Conservation (phyloP, 257 asterid genomes). For the Ilex aquifolium region DNA sequence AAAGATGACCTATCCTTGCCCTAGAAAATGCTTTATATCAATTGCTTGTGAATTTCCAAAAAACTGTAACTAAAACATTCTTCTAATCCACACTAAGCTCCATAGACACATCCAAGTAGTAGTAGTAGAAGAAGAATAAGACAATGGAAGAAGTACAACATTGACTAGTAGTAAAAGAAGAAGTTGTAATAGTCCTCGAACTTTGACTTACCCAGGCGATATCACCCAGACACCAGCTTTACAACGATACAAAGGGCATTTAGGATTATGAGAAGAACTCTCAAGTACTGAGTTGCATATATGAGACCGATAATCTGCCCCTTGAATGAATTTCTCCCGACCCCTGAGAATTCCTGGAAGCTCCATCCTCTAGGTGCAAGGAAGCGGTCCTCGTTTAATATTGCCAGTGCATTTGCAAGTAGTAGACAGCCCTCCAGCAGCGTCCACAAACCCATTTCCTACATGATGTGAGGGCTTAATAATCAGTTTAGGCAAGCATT, state of each 20-base stretch:
- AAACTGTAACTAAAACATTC: too few species aligned
- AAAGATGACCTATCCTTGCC: too few species aligned
- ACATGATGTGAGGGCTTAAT: too few species aligned
- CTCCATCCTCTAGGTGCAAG: slow-evolving; percentile 96
- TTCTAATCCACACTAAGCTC: too few species aligned
- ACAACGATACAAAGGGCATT: slow-evolving; percentile 72
- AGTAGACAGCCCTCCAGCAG: slow-evolving; percentile 20
- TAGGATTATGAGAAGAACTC: slow-evolving; percentile 75
- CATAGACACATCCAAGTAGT: too few species aligned
- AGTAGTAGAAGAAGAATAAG: too few species aligned
- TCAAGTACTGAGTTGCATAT: slow-evolving; percentile 75
- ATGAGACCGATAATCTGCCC: slow-evolving; percentile 90
- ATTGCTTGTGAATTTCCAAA: too few species aligned
- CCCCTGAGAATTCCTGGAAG: slow-evolving; percentile 88
- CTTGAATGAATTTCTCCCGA: slow-evolving; percentile 73
- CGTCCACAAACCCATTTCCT: slow-evolving; percentile 16
- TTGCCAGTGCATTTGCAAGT: slow-evolving; percentile 26
- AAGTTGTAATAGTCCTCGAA: slow-evolving; percentile 1
- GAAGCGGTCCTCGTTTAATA: slow-evolving; percentile 87
- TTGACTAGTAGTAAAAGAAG: too few species aligned
- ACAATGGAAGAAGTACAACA: too few species aligned
- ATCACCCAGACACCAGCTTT: slow-evolving; percentile 82
- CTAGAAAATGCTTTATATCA: too few species aligned
- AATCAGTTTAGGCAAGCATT: too few species aligned
- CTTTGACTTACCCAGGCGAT: slow-evolving; percentile 10